These are phyloP conservation scores for Paxillus ammoniavirescens DNA, from an alignment of 768 basidiomycete genomes.

Conservation along the genomic window DNA sequence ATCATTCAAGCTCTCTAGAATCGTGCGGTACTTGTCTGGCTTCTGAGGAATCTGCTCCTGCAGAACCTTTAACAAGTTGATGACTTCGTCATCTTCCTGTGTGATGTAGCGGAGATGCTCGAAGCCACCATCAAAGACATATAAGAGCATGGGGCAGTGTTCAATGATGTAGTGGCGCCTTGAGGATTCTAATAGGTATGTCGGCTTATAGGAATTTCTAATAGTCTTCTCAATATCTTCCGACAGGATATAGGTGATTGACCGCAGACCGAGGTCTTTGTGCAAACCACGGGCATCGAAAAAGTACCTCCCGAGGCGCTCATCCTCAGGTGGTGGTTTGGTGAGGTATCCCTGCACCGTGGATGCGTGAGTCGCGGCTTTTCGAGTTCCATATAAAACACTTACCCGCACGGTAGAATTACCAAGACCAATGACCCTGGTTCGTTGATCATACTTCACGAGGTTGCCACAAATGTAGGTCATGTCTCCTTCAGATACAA, in stretches of 20 bases:
- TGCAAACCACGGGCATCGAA: constrained; percentile 20
- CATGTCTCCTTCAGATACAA: constrained; percentile 25
- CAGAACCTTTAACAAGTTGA: constrained; percentile 17
- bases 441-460: constrained; percentile 24
- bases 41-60: constrained; percentile 23
- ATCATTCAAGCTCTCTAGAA: constrained; percentile 27
- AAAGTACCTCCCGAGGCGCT: constrained; percentile 16
- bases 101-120: constrained; percentile 26
- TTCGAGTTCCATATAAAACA: neutral
- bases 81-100: constrained; percentile 16
- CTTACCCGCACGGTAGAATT: constrained; percentile 25
- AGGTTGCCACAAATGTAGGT: constrained; percentile 26
- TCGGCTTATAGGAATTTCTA: constrained; percentile 18
- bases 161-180: constrained; percentile 25
- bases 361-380: neutral
- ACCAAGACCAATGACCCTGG: constrained; percentile 18
- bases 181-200: constrained; percentile 27
- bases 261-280: constrained; percentile 26
- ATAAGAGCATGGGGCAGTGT: constrained; percentile 25
- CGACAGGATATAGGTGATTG: constrained; percentile 27
- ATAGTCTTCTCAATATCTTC: constrained; percentile 25
- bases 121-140: constrained; percentile 28
- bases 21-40: constrained; percentile 18
- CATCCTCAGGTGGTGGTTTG: constrained; percentile 12
- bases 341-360: constrained; percentile 23